Evolutionary conservation across 1,284 basidiomycete species (phyloP), one percentile per base, ranked within the genome.

Genomic region (Irpex sp.): DNA sequence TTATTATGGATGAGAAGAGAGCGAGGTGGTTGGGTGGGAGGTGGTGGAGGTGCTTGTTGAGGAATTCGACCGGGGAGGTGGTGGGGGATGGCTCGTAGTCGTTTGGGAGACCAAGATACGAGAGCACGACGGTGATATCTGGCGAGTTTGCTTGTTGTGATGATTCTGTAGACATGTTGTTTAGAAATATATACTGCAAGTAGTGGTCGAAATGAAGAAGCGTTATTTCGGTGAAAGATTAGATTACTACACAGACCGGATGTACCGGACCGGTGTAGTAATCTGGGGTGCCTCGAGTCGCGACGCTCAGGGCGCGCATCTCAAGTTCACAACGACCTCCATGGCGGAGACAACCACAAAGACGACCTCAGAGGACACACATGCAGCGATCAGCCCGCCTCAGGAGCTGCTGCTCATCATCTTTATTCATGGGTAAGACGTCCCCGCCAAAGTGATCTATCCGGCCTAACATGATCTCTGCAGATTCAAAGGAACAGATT

Each of bases 401-500:
- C 65, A 69, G 36, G 83, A 86, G 48, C 67, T 80, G 4, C 74
- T 91, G 7, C 64, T 71, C 0, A 57, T 70, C 44, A 67, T 75
- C 9, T 75, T 76, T 64, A 74, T 77, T 36, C 89, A 91, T 69
- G 89, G 89, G 70, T 89, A 79, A 75, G 84, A 77, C 31, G 40
- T 2, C 40, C 8, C 8, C 40, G 37, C 26, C 44, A 37, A 51
- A 26, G 21, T 26, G 21, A 26, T 26, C 21, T 26, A 26, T 26
- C 21, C 1, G 3, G 21, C 21, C 21, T 26, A 26, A 26, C 21
- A 26, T 26, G 21, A 26, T 26, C 21, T 26, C 21, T 57, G 9
- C 65, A 85, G 85, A 34, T 88, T 89, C 76, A 89, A 89, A 70
- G 93, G 93, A 48, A 88, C 87, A 7, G 89, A 94, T 62, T 80